Base-by-base conservation (phyloP, 768 basidiomycete genomes). In the Psilocybe cubensis region DNA sequence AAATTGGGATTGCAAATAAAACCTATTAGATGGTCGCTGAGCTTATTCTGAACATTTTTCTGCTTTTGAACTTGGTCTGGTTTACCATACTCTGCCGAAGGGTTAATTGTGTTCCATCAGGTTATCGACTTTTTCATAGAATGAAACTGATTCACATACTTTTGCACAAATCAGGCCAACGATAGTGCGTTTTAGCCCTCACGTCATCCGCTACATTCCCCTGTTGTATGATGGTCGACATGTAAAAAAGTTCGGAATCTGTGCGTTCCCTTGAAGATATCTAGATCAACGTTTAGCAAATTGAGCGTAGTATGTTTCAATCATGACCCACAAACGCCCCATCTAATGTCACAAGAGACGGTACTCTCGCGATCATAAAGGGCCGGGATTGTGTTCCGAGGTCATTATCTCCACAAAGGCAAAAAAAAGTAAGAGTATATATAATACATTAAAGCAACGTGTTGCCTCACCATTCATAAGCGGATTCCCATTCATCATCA, bases 191-290 rank as follows among this genome's bases (percentile, higher is more conserved):
- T 63, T 72, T 67, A 57, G 66, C 57, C 49, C 79, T 79, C 38
- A 74, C 74, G 41, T 78, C 79, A 18, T 81, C 74, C 33, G 80
- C 74, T 35, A 60, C 52, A 38, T 75, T 72, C 25, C 76, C 78
- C 38, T 81, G 69, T 44, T 79, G 81, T 51, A 78, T 76, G 59
- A 92, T 74, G 59, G 79, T 76, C 10, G 90, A 88, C 47, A 94
- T 77, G 72, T 94, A 96, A 68, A 91, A 91, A 23, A 92, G 68
- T 71, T 96, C 94, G 47, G 86, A 84, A 65, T 96, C 94, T n/a
- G 72, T 75, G 38, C 94, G 81, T 68, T 94, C 91, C 61, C 80
- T 85, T 8, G 68, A 61, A 8, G 87, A 82, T 43, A 95, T 83
- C 91, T 94, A 59, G 52, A 53, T 40, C 48, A 46, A 59, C 48